phyloP scores from a whole-genome alignment of 176 grass and related monocot genomes.

The Panicum miliaceum region DNA sequence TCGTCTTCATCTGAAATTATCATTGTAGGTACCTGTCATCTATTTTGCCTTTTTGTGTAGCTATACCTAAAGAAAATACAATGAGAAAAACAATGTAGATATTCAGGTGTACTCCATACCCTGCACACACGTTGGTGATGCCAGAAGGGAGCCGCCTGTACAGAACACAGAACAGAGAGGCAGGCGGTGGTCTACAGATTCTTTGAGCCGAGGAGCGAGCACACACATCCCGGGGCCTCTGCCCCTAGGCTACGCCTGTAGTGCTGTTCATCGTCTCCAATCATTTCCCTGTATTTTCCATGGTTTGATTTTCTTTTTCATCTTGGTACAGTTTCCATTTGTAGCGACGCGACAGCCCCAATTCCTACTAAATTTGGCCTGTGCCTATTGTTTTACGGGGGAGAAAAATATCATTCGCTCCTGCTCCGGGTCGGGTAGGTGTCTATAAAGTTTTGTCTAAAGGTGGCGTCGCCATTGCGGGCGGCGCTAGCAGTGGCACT shows the following conservation, averaged over 20 bases:
- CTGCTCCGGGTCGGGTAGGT: background rate
- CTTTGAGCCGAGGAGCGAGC: background rate
- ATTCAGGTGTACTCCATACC: conserved; percentile 22
- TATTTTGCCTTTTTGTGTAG: background rate
- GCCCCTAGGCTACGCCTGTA: background rate
- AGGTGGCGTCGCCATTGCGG: conserved; percentile 29
- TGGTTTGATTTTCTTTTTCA: background rate
- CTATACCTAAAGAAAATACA: conserved; percentile 2
- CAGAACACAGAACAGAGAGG: conserved; percentile 13
- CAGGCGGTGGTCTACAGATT: conserved; percentile 24
- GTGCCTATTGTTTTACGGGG: background rate
- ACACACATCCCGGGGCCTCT: background rate
- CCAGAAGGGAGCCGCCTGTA: conserved; percentile 11
- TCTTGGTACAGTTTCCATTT: conserved; percentile 39
- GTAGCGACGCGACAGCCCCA: conserved; percentile 5
- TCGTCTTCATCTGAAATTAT: background rate
- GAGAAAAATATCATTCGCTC: conserved; percentile 15
- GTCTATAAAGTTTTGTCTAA: conserved; percentile 38
- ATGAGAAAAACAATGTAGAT: background rate
- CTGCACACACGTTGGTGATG: conserved; percentile 2
- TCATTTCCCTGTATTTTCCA: background rate
- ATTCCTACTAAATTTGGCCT: conserved; percentile 37
- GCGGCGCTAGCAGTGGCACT: conserved; percentile 13
- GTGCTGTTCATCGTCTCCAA: conserved; percentile 5
- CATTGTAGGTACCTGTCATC: conserved; percentile 5